phyloP scores from a whole-genome alignment of 2,329 filamentous ascomycete species.

The Davidsoniella virescens region DNA sequence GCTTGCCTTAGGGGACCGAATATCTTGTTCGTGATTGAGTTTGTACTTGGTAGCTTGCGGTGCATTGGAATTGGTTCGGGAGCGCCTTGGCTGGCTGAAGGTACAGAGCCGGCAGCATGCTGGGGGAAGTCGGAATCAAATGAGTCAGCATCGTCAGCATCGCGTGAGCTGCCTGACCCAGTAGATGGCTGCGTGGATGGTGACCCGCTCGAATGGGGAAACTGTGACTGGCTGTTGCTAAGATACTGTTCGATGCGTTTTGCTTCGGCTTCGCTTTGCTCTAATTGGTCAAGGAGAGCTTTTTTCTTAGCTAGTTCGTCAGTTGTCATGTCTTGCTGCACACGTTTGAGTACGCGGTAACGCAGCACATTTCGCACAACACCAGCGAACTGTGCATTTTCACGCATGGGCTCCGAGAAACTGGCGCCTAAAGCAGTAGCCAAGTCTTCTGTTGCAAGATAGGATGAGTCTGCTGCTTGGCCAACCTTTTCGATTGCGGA shows the following conservation, averaged over 20 bases:
- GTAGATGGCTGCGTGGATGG: constrained; percentile 24
- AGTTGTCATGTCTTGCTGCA: constrained; percentile 93
- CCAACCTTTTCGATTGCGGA: constrained; percentile 88
- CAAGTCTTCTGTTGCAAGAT: constrained; percentile 86
- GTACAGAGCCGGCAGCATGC: constrained; percentile 55
- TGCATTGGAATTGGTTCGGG: constrained; percentile 34
- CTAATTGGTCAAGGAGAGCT: constrained; percentile 67
- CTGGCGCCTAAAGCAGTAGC: constrained; percentile 76
- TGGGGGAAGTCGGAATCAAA: constrained; percentile 95
- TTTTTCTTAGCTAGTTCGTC: constrained; percentile 86
- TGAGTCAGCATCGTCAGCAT: constrained; percentile 61
- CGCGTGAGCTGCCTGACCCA: constrained; percentile 34
- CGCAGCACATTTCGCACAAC: constrained; percentile 78
- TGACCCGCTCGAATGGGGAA: background rate
- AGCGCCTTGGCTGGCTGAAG: constrained; percentile 59
- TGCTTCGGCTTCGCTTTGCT: constrained; percentile 83
- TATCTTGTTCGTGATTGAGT: constrained; percentile 82
- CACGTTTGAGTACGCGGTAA: constrained; percentile 81
- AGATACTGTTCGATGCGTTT: constrained; percentile 89
- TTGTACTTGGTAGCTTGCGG: constrained; percentile 69
- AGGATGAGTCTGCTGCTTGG: constrained; percentile 88
- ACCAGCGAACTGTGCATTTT: constrained; percentile 92
- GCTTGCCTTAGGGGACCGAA: constrained; percentile 93
- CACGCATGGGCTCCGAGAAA: constrained; percentile 94
- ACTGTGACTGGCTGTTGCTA: constrained; percentile 43